Evolutionary conservation across 2,329 filamentous ascomycete genomes (phyloP).

Genomic region (Diplodia seriata): DNA sequence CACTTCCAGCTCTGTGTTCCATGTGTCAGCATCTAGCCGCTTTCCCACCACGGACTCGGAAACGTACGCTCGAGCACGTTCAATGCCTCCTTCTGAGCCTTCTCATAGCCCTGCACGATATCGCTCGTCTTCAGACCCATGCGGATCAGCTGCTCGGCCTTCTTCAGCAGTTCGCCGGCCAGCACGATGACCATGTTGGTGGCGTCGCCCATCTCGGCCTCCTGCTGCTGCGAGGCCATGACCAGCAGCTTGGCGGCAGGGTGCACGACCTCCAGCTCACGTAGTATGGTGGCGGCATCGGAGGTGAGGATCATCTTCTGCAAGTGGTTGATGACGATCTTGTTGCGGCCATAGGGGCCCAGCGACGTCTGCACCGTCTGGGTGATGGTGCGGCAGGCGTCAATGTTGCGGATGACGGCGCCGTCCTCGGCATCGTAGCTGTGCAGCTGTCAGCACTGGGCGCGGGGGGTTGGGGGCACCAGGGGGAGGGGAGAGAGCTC

Average conservation of each 20-base stretch:
- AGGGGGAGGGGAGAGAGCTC: conserved; percentile 29
- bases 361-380: conserved; percentile 96
- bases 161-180: conserved; percentile 92
- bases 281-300: conserved; percentile 94
- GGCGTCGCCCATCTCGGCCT: conserved; percentile 98
- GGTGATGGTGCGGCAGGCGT: conserved; percentile 94
- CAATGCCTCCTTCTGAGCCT: conserved; percentile 87
- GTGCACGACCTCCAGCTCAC: conserved; percentile 97
- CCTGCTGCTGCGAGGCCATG: conserved; percentile 99
- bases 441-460: conserved; percentile 47
- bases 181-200: conserved; percentile 97
- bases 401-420: conserved; percentile 96
- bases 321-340: conserved; percentile 99
- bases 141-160: conserved; percentile 93
- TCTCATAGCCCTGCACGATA: conserved; percentile 94
- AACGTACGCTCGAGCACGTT: conserved; percentile 75
- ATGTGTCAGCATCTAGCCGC: not conserved
- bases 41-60: no score
- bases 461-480: not conserved
- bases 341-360: conserved; percentile 97
- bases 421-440: conserved; percentile 99
- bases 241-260: conserved; percentile 96
- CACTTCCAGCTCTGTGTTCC: conserved; percentile 73
- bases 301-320: conserved; percentile 99
- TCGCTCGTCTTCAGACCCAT: conserved; percentile 99